Percentiles rank a stretch among this genome's conserved stretches.
phyloP scores from a whole-genome alignment of 2,329 filamentous ascomycete genomes.

The Davidsoniella australis region DNA sequence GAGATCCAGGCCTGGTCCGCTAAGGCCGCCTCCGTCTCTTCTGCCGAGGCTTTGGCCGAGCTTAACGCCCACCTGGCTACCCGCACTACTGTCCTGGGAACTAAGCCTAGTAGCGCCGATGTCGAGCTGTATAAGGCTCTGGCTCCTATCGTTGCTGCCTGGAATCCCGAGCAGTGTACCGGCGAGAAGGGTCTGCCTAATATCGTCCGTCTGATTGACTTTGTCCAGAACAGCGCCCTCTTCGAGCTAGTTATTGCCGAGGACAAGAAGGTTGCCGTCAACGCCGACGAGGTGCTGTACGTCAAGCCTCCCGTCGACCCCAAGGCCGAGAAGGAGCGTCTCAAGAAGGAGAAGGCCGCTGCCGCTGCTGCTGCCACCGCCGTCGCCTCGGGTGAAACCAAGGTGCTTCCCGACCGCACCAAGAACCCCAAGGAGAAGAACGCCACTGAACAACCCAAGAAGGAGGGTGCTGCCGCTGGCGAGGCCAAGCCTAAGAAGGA shows the following conservation, averaged over 20 bases:
- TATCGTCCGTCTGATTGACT: constrained; percentile 81
- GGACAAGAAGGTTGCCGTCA: constrained; percentile 59
- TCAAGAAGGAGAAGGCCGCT: constrained; percentile 89
- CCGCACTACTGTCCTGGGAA: constrained; percentile 75
- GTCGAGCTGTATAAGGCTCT: constrained; percentile 67
- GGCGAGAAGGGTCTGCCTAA: constrained; percentile 80
- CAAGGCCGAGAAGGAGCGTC: constrained; percentile 88
- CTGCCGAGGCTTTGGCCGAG: constrained; percentile 49
- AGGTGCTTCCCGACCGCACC: constrained; percentile 40
- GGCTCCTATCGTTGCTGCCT: constrained; percentile 57
- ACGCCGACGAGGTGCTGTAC: constrained; percentile 65
- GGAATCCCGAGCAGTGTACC: constrained; percentile 73
- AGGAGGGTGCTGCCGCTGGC: constrained; percentile 20
- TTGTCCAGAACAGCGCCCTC: constrained; percentile 77
- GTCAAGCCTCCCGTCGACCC: constrained; percentile 78
- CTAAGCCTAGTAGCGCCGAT: constrained; percentile 78
- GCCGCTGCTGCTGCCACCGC: constrained; percentile 35
- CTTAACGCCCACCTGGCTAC: constrained; percentile 78
- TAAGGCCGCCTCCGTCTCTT: constrained; percentile 27
- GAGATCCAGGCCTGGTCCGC: constrained; percentile 84
- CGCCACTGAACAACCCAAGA: constrained; percentile 30
- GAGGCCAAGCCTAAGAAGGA: constrained; percentile 51
- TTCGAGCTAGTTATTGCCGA: constrained; percentile 53
- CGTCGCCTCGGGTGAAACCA: constrained; percentile 28
- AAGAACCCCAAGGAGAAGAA: constrained; percentile 46